Conservation (phyloP, 148 eudicot species). For the Cornus kousa region DNA sequence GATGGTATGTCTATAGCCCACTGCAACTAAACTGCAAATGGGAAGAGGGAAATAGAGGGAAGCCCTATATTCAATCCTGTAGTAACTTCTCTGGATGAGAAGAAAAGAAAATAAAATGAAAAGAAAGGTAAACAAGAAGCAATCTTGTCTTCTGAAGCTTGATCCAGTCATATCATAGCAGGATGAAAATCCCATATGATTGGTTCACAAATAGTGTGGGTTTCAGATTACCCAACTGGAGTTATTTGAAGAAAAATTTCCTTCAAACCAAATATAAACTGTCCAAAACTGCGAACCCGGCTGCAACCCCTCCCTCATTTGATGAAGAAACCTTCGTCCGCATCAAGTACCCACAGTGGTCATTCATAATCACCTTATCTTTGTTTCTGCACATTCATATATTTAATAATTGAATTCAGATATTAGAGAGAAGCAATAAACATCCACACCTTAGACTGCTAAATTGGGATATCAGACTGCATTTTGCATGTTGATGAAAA, state of each 20-base stretch:
- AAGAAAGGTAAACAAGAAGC: neutral
- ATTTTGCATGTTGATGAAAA: neutral
- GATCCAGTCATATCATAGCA: neutral
- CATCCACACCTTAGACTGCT: neutral
- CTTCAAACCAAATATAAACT: slow-evolving; percentile 63
- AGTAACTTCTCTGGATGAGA: neutral
- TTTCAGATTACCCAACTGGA: neutral
- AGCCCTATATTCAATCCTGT: neutral
- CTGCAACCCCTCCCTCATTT: slow-evolving; percentile 95
- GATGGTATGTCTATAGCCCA: neutral
- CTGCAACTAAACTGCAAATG: neutral
- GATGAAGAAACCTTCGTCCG: slow-evolving; percentile 93
- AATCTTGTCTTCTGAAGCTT: neutral
- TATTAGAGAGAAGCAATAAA: neutral
- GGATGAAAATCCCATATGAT: neutral
- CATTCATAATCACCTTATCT: slow-evolving; percentile 56
- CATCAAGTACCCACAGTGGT: slow-evolving; percentile 83
- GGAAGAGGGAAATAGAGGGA: neutral
- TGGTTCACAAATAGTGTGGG: neutral
- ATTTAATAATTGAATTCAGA: neutral
- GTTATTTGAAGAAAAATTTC: neutral
- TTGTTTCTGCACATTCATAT: slow-evolving; percentile 54
- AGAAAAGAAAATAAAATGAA: neutral
- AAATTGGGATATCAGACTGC: neutral
- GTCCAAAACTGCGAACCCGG: slow-evolving; percentile 94